Evolutionary conservation across 345 rosid genomes (phyloP), one percentile per base, ranked within the genome.

Genomic region (Rhodamnia rubescens): DNA sequence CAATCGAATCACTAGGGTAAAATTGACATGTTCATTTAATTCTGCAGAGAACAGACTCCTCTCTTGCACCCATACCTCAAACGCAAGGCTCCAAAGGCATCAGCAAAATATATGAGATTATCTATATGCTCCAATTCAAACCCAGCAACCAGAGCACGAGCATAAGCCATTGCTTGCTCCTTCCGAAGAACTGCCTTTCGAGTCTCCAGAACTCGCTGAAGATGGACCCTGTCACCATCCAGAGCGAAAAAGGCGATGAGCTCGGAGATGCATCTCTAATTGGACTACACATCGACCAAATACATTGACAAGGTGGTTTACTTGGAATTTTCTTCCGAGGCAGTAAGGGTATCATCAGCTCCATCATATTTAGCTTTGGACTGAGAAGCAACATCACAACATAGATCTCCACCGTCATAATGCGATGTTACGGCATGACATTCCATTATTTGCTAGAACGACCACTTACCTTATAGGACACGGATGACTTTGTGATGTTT

Each of bases 151-250:
- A 97, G 84, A 85, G 98, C 98, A 84, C 98, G 93, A 26, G 98
- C 98, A 86, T 96, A 97, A 55, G 98, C 98, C 99, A 97, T 97
- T 75, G 98, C 99, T 90, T 97, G 99, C 91, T 97, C 99, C 89
- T 94, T 96, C 91, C 90, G 92, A 81, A 97, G 94, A 74, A 95
- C 96, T 21, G 91, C 93, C 86, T 90, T 96, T 86, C 99, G 92
- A 85, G 93, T 91, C 88, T 94, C 98, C 86, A 97, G 85, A 83
- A 93, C 95, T 84, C 95, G 96, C 53, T 94, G 99, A 87, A 97
- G 98, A 86, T 87, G 96, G 88, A 93, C 91, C 94, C 99, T 97
- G 91, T 86, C 91, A 88, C 85, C 47, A 86, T 49, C 85, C 83
- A 83, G 58, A 32, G 57, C 29, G 44, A 53, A 82, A 50, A 52